Percentiles rank a stretch among this genome's conserved stretches.
These are phyloP conservation scores for Apophysomyces sp. DNA, from an alignment of 371 early-diverging fungal species.

Conservation along the genomic window DNA sequence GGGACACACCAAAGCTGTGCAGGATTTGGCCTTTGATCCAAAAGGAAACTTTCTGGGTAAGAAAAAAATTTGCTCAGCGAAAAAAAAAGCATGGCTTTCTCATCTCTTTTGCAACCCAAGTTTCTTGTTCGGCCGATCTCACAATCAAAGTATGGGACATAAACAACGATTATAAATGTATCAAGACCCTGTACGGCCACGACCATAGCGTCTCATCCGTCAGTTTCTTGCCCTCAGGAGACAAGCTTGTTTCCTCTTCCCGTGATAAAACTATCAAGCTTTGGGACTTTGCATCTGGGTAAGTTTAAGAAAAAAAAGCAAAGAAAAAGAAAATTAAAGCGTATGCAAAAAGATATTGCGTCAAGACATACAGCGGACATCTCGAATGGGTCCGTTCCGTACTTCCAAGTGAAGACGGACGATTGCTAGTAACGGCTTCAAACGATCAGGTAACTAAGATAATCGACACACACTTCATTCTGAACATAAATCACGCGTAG, in stretches of 20 bases:
- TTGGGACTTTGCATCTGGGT: constrained; percentile 88
- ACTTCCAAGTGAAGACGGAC: constrained; percentile 70
- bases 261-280: constrained; percentile 88
- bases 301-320: constrained; percentile 9
- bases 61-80: neutral
- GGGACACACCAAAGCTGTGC: constrained; percentile 93
- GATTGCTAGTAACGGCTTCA: constrained; percentile 71
- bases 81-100: neutral
- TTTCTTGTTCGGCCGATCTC: constrained; percentile 88
- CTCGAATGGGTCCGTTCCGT: constrained; percentile 86
- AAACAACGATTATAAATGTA: constrained; percentile 81
- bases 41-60: constrained; percentile 75
- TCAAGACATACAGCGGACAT: constrained; percentile 78
- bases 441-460: constrained; percentile 76
- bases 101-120: constrained; percentile 29
- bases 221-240: constrained; percentile 70
- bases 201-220: constrained; percentile 90
- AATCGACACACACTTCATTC: neutral
- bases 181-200: constrained; percentile 86
- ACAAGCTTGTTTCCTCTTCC: constrained; percentile 80
- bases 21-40: constrained; percentile 78
- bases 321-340: neutral
- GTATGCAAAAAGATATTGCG: constrained; percentile 53
- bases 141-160: constrained; percentile 91
- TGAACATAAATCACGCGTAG: constrained; percentile 30